A percentile compares a stretch with the other conserved stretches of the same genome.
Conservation (phyloP, 495 filamentous ascomycete species). For the Cladorrhinum samala region DNA sequence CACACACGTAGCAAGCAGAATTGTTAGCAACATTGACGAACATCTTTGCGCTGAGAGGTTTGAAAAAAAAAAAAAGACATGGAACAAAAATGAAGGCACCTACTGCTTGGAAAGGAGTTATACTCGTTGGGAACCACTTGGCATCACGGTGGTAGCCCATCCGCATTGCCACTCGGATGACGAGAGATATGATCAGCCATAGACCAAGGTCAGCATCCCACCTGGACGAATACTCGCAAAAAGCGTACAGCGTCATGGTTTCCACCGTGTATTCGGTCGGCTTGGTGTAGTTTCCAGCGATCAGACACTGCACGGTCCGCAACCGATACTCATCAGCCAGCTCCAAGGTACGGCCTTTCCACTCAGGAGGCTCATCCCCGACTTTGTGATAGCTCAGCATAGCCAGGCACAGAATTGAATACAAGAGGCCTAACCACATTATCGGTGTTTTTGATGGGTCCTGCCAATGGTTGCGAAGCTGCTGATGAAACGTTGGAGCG, state of each 20-base stretch:
- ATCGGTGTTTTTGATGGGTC: slow-evolving; percentile 71
- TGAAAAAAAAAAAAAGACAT: too few relatives aligned
- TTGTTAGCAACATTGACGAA: too few relatives aligned
- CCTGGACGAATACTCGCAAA: slow-evolving; percentile 70
- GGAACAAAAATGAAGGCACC: slow-evolving; percentile 9
- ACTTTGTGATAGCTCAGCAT: slow-evolving; percentile 87
- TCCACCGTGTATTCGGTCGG: slow-evolving; percentile 83
- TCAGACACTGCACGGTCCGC: slow-evolving; percentile 79
- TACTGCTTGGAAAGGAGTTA: slow-evolving; percentile 76
- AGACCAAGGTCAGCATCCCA: slow-evolving; percentile 76
- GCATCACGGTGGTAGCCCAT: slow-evolving; percentile 96
- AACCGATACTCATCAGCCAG: slow-evolving; percentile 73
- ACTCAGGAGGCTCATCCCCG: slow-evolving; percentile 88
- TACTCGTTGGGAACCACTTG: slow-evolving; percentile 66
- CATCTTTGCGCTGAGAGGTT: too few relatives aligned
- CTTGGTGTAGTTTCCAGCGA: slow-evolving; percentile 85
- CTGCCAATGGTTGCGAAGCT: slow-evolving; percentile 85
- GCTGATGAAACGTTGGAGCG: slow-evolving; percentile 74
- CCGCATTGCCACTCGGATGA: slow-evolving; percentile 79
- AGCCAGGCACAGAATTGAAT: slow-evolving; percentile 80
- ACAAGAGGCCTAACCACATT: slow-evolving; percentile 87
- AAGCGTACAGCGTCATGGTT: slow-evolving; percentile 76
- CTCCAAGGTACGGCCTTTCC: slow-evolving; percentile 62
- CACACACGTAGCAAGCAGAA: neutral
- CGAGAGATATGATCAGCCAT: slow-evolving; percentile 74